A percentile compares a stretch with the other conserved stretches of the same genome.
Conservation (phyloP, 805 yeast species). For the Candida quercuum region DNA sequence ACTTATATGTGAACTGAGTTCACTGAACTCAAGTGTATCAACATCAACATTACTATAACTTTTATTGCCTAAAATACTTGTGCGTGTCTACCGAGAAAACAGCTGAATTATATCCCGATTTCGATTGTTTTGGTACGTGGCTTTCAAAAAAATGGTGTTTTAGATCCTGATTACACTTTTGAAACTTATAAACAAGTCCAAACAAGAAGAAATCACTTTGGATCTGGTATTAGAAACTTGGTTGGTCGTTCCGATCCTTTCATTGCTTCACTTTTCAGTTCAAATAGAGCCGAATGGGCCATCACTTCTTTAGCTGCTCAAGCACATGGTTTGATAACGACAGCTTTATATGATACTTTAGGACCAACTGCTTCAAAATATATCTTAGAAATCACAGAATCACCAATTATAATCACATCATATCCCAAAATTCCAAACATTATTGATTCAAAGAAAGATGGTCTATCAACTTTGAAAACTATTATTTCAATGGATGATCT, state of each 20-base stretch:
- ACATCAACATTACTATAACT: too few relatives aligned
- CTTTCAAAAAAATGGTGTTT: too few relatives aligned
- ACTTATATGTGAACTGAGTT: too few relatives aligned
- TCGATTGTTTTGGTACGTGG: too few relatives aligned
- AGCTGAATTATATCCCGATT: too few relatives aligned
- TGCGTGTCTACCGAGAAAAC: too few relatives aligned
- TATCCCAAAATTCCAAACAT: slow-evolving; percentile 44
- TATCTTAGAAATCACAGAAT: slow-evolving; percentile 54
- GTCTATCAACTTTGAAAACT: slow-evolving; percentile 50
- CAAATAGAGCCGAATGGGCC: slow-evolving; percentile 64
- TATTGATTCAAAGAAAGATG: slow-evolving; percentile 37
- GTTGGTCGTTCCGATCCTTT: slow-evolving; percentile 38
- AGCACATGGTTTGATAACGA: slow-evolving; percentile 48
- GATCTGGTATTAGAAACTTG: slow-evolving; percentile 47
- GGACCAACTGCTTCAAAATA: slow-evolving; percentile 59
- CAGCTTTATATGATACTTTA: slow-evolving; percentile 51
- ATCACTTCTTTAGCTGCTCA: slow-evolving; percentile 64
- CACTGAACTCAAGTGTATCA: too few relatives aligned
- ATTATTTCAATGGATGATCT: slow-evolving; percentile 43
- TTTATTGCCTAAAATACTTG: too few relatives aligned
- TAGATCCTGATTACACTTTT: slow-evolving; percentile 40
- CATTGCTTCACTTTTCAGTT: slow-evolving; percentile 49
- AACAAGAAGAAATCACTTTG: slow-evolving; percentile 40
- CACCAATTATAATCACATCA: slow-evolving; percentile 56
- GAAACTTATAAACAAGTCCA: slow-evolving; percentile 39